phyloP scores from a whole-genome alignment of 495 filamentous ascomycete genomes.

The Aspergillus coremiiformis region DNA sequence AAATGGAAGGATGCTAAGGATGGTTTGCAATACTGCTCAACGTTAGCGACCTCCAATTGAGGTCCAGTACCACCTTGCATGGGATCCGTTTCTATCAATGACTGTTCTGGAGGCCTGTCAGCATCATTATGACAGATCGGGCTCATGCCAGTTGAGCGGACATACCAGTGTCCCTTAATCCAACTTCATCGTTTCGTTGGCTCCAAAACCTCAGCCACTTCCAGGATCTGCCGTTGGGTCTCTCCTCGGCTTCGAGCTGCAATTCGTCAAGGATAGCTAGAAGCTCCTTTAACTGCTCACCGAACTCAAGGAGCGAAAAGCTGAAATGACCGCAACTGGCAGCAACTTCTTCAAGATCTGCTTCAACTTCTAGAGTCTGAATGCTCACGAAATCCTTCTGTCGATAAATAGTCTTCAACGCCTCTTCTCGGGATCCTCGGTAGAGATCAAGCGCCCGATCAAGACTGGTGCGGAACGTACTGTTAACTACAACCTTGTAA shows the following conservation, averaged over 20 bases:
- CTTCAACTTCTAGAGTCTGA: constrained; percentile 63
- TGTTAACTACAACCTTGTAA: constrained; percentile 63
- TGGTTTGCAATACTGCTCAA: not conserved
- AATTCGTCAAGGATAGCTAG: constrained; percentile 80
- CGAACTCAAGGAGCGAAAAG: constrained; percentile 80
- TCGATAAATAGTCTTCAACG: constrained; percentile 70
- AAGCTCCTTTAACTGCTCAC: constrained; percentile 77
- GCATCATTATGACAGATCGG: not conserved
- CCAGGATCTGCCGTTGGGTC: constrained; percentile 59
- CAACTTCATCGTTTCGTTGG: constrained; percentile 13
- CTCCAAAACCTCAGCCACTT: constrained; percentile 81
- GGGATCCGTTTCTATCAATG: constrained; percentile 1
- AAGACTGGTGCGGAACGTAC: constrained; percentile 69
- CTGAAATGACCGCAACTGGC: constrained; percentile 94
- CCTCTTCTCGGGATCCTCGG: constrained; percentile 60
- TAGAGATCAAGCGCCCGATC: constrained; percentile 73
- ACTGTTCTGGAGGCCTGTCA: constrained; percentile 5
- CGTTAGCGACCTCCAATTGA: not conserved
- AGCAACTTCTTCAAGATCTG: constrained; percentile 92
- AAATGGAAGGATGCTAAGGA: not conserved
- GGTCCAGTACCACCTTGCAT: not conserved
- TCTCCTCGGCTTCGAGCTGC: constrained; percentile 56
- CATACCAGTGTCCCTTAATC: constrained; percentile 16
- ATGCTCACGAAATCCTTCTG: constrained; percentile 60
- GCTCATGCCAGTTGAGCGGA: not conserved